Evolutionary conservation across 2,329 filamentous ascomycete genomes (phyloP), one percentile per base, ranked within the genome.

Genomic region (Botryotinia globosa): DNA sequence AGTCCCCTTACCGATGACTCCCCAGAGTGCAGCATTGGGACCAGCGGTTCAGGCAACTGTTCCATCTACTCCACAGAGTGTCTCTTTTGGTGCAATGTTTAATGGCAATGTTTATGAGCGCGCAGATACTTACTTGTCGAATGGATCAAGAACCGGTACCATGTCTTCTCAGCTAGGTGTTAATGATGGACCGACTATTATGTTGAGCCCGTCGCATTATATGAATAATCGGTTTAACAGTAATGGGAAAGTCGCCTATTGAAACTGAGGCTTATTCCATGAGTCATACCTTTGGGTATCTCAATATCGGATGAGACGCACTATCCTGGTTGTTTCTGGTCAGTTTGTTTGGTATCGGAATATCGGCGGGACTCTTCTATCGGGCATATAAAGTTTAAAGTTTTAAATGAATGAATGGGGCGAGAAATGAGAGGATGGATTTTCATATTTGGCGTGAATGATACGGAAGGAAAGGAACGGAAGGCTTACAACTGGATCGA

Each of bases 21-120:
- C 95, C 12, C 87, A 97, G 74, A 96, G 93, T 77, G 94, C 94
- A 25, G 94, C 94, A 1, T 85, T 98, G 8, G 95, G 94, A 0
- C 94, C 94, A 9, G 94, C 94, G 32, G 93, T 94, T 71, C 94
- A 97, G 82, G 94, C 94, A 1, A 98, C 94, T 0, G 91, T 97
- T 18, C 92, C 93, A 6, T 92, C 88, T 4, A 93, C 89, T 0
- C 89, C 89, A 16, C 78, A 80, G 39, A 79, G 76, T 42, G 77
- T 76, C 16, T 73, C 79, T 2, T 81, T 78, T 65, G 76, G 75
- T 51, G 69, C 73, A 12, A 79, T 80, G 75, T 80, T 80, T 61
- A 78, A 69, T 71, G 77, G 79, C 34, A 78, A 78, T 64, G 77
- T 79, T 14, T 81, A 78, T 71, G 79, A 81, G 61, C 76, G 80